Conservation (phyloP, 2,329 filamentous ascomycete species). For the Scedosporium dehoogii region DNA sequence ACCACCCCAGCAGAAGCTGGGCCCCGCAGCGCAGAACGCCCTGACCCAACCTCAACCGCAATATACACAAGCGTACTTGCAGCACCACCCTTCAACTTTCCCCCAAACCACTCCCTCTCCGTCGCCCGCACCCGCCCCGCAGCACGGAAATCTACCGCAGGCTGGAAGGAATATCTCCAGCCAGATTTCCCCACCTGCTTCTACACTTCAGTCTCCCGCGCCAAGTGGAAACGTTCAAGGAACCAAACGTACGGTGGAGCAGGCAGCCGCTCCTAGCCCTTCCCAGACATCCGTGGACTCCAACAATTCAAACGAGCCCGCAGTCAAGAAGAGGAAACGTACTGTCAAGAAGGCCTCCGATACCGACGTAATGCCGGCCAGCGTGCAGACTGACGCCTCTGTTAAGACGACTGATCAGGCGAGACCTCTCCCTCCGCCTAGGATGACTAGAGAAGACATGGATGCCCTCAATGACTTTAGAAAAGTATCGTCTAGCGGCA, state of each 20-base stretch:
- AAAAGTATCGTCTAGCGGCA: conserved; percentile 26
- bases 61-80: conserved; percentile 1
- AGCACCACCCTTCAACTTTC: conserved; percentile 4
- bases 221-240: conserved; percentile 16
- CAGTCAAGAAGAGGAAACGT: conserved; percentile 29
- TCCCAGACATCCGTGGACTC: conserved; percentile 12
- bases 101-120: not conserved
- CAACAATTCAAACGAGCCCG: conserved; percentile 15
- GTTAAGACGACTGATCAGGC: not conserved
- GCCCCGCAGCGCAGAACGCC: not conserved
- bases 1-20: conserved; percentile 13
- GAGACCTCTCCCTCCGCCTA: conserved; percentile 5
- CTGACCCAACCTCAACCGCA: not conserved
- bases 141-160: not conserved
- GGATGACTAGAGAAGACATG: conserved; percentile 13
- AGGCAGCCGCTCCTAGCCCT: conserved; percentile 12
- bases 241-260: conserved; percentile 12
- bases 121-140: not conserved
- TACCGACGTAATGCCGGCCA: conserved; percentile 14
- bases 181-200: not conserved
- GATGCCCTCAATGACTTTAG: conserved; percentile 24
- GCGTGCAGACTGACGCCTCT: not conserved
- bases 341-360: conserved; percentile 24
- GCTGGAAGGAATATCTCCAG: not conserved
- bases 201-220: conserved; percentile 6